Conservation (phyloP, 108 stramenopile genomes). For the Schizochytrium sp. region DNA sequence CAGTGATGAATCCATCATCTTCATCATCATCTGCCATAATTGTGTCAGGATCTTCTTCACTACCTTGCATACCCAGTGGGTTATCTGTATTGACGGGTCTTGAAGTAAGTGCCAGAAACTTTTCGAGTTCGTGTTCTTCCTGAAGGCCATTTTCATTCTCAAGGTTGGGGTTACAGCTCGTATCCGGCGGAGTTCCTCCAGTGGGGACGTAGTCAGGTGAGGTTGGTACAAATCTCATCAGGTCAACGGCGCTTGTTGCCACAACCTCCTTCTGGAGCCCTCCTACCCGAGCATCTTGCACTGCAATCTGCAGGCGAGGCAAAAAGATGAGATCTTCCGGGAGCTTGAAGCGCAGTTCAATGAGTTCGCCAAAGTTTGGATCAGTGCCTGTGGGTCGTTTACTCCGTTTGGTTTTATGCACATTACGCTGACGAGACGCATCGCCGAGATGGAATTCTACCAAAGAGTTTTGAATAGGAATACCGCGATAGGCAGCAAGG, state of each 20-base stretch:
- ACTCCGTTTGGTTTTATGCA: conserved; percentile 61
- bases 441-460: conserved; percentile 72
- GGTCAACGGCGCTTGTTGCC: conserved; percentile 69
- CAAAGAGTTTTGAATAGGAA: conserved; percentile 66
- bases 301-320: conserved; percentile 68
- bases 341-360: conserved; percentile 65
- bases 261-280: conserved; percentile 70
- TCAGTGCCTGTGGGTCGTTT: conserved; percentile 69
- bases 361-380: conserved; percentile 76
- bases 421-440: background rate
- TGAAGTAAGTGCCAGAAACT: conserved; percentile 9
- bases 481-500: conserved; percentile 67
- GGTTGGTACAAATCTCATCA: conserved; percentile 55
- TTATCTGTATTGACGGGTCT: background rate
- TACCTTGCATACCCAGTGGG: background rate
- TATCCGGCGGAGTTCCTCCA: background rate
- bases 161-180: background rate
- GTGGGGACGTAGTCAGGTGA: conserved; percentile 34
- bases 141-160: conserved; percentile 3
- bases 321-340: conserved; percentile 71
- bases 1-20: background rate
- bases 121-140: conserved; percentile 57
- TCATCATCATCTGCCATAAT: background rate
- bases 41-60: background rate
- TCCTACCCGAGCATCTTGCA: conserved; percentile 70